Base-by-base conservation (phyloP, 163 green algal genomes). In the Scenedesmus sp. region DNA sequence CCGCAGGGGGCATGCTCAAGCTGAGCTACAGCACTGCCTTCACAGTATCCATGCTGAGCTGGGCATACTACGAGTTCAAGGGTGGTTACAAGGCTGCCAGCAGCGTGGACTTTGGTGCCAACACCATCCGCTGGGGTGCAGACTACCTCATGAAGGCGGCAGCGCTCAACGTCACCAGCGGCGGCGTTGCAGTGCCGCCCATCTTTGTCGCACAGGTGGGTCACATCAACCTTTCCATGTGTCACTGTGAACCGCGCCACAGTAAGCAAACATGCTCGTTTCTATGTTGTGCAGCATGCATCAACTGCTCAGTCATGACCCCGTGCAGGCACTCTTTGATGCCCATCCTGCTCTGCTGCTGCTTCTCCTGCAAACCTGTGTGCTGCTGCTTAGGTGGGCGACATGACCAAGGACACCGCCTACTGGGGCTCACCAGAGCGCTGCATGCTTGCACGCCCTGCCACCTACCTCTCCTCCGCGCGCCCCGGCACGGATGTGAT, bases 1-100 rank as follows among this genome's bases (percentile, higher is more conserved):
- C 82, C 74, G 82, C 76, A 62, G 89, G 84, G 9, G 91, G 91
- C 84, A 91, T 93, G 85, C 54, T 93, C 34, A 95, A 94, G 90
- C 70, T 94, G 66, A 66, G 66, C 52, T 89, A 93, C 82, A 85
- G 67, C 83, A 92, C 92, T 16, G 92, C 91, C 56, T 94, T 94
- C 93, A 92, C 90, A 70, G 34, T 94, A 13, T 83, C 89, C 84
- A 91, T 93, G 87, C 81, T 95, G 77, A 79, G 83, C n/a, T 95
- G 93, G 93, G 83, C 90, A 60, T 91, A 89, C 83, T 67, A 86
- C 16, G 52, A 94, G 91, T 95, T 95, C 93, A 93, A 93, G 59
- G 52, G 82, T 1, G 93, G 86, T 16, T 95, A 92, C 86, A 89
- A n/a, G 73, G 66, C 57, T 34, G 82, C 20, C 12, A n/a, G 85